phyloP scores from a whole-genome alignment of 345 rosid species.

The Syzygium jambos region DNA sequence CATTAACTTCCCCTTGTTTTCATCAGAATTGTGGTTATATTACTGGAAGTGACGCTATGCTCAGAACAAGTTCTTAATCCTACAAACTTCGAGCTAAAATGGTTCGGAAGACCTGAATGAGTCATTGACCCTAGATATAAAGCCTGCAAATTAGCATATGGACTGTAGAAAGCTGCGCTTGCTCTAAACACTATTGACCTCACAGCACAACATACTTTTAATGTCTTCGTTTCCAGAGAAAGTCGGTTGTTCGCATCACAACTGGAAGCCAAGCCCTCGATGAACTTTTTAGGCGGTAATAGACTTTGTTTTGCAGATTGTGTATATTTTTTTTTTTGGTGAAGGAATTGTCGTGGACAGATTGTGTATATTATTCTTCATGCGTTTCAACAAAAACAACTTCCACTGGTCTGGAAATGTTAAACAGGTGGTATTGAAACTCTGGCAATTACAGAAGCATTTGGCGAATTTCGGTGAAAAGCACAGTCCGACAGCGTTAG shows the following conservation, averaged over 20 bases:
- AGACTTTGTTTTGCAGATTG: neutral
- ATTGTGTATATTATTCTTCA: neutral
- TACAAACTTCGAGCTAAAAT: no score
- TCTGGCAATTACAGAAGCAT: conserved; percentile 74
- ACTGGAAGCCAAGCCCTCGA: conserved; percentile 96
- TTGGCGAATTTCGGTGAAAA: conserved; percentile 83
- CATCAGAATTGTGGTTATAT: no score
- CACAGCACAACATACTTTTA: neutral
- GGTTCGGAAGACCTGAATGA: no score
- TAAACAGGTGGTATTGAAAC: conserved; percentile 84
- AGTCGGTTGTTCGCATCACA: conserved; percentile 63
- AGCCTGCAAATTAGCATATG: neutral
- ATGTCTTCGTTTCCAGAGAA: conserved; percentile 30
- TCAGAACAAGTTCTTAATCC: conserved; percentile 37
- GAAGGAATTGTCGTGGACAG: no score
- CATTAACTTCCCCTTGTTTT: no score
- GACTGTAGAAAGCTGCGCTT: no score
- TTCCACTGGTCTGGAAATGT: neutral
- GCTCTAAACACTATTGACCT: no score
- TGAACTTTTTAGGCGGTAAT: conserved; percentile 77
- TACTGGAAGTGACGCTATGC: conserved; percentile 46
- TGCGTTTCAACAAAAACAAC: neutral
- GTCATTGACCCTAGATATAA: neutral
- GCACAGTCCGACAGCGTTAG: neutral
- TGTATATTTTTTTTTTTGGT: no score